Evolutionary conservation across 805 yeast genomes (phyloP).

Genomic region (Priceomyces medius): DNA sequence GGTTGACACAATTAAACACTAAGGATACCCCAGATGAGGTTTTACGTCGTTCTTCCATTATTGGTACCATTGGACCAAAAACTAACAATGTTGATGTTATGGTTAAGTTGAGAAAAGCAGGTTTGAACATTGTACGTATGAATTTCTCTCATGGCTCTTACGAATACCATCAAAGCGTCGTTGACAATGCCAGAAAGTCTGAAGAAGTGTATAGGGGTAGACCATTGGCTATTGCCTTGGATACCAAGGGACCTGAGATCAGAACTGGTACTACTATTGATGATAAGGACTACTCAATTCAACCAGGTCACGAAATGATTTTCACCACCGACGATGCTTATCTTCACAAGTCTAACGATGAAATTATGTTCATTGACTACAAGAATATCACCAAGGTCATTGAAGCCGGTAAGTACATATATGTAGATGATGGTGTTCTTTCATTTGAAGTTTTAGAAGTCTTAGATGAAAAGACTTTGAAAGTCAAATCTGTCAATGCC

Average conservation of each 20-base stretch:
- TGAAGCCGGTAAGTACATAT: conserved; percentile 82
- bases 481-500: conserved; percentile 86
- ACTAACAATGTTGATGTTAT: conserved; percentile 86
- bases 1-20: conserved; percentile 81
- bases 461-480: conserved; percentile 74
- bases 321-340: conserved; percentile 88
- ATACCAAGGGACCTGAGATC: conserved; percentile 99
- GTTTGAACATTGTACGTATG: conserved; percentile 97
- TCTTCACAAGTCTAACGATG: conserved; percentile 69
- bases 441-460: conserved; percentile 90
- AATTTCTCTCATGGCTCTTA: conserved; percentile 98
- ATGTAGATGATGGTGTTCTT: conserved; percentile 96
- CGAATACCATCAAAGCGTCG: conserved; percentile 95
- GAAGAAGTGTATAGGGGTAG: conserved; percentile 89
- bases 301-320: conserved; percentile 84
- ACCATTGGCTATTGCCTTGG: conserved; percentile 97
- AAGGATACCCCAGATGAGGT: conserved; percentile 71
- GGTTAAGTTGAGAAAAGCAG: conserved; percentile 90
- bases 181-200: conserved; percentile 95
- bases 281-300: conserved; percentile 78
- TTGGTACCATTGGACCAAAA: conserved; percentile 99
- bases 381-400: conserved; percentile 95
- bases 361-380: conserved; percentile 88
- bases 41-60: conserved; percentile 92
- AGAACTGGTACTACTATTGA: conserved; percentile 94